phyloP scores from a whole-genome alignment of 2,329 filamentous ascomycete genomes.

The Colletotrichum godetiae region DNA sequence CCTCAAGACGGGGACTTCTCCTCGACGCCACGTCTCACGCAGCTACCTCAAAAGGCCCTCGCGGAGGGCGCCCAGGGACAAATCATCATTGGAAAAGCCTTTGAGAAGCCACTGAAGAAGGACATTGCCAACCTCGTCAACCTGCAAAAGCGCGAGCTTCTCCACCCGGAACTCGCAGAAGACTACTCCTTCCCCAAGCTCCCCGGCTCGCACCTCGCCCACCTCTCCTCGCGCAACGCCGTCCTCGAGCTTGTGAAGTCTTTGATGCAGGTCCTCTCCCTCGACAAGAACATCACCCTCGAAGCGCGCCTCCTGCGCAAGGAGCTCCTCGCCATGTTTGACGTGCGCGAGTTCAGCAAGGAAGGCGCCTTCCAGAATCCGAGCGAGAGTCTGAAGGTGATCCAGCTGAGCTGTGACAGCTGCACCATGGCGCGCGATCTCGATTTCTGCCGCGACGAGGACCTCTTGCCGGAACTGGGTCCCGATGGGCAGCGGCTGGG shows the following conservation, averaged over 20 bases:
- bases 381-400: conserved; percentile 76
- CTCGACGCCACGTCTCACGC: conserved; percentile 67
- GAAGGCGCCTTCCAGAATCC: conserved; percentile 92
- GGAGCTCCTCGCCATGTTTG: conserved; percentile 89
- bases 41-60: conserved; percentile 67
- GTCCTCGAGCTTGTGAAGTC: conserved; percentile 92
- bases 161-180: conserved; percentile 86
- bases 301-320: conserved; percentile 90
- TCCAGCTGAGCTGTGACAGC: conserved; percentile 85
- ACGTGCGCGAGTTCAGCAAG: conserved; percentile 91
- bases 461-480: conserved; percentile 70
- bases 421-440: conserved; percentile 91
- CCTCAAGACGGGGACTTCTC: conserved; percentile 64
- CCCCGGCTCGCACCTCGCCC: conserved; percentile 75
- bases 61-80: conserved; percentile 71
- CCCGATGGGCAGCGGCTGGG: conserved; percentile 36
- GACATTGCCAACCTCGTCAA: conserved; percentile 85
- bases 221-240: conserved; percentile 45
- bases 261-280: conserved; percentile 89
- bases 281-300: conserved; percentile 90
- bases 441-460: conserved; percentile 91
- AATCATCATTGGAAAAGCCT: conserved; percentile 81
- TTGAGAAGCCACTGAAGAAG: conserved; percentile 91
- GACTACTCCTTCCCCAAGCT: conserved; percentile 90
- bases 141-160: conserved; percentile 86